A percentile compares a stretch with the other conserved stretches of the same genome.
Evolutionary conservation across 2,329 filamentous ascomycete species (phyloP).

Genomic region (Camptophora hylomeconis): DNA sequence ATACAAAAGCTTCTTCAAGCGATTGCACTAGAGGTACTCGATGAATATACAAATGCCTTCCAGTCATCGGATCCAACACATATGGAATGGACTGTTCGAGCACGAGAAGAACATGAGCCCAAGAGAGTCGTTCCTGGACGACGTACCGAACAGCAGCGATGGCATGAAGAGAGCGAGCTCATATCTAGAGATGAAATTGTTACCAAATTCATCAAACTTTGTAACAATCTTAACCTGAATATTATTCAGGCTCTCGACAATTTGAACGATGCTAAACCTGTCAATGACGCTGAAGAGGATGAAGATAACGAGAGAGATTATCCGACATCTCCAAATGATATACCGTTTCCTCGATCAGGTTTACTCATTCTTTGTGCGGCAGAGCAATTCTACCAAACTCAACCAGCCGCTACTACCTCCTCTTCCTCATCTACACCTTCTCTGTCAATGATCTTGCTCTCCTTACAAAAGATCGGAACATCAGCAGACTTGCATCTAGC

Average conservation of each 20-base stretch:
- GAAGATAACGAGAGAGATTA: conserved; percentile 14
- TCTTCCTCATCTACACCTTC: too few species aligned
- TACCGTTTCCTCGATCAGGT: conserved; percentile 15
- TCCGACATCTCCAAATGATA: conserved; percentile 15
- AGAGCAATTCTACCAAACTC: conserved; percentile 7
- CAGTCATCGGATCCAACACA: conserved; percentile 1
- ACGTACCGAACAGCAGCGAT: conserved; percentile 37
- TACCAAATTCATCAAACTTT: conserved; percentile 33
- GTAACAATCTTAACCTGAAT: conserved; percentile 4
- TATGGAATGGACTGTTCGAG: conserved; percentile 33
- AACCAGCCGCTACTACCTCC: too few species aligned
- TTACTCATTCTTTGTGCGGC: conserved; percentile 12
- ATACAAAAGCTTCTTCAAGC: conserved; percentile 46
- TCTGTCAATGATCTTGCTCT: too few species aligned
- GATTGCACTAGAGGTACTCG: conserved; percentile 47
- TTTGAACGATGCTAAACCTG: conserved; percentile 6
- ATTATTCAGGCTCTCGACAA: conserved; percentile 8
- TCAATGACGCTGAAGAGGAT: conserved; percentile 5
- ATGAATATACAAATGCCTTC: conserved; percentile 34
- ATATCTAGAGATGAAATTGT: conserved; percentile 42
- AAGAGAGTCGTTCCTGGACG: conserved; percentile 36
- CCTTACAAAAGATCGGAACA: too few species aligned
- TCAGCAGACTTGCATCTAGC: too few species aligned
- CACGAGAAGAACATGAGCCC: conserved; percentile 46
- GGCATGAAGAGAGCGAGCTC: conserved; percentile 35